Conservation (phyloP, 1,284 basidiomycete genomes). For the Thecaphora frezii region DNA sequence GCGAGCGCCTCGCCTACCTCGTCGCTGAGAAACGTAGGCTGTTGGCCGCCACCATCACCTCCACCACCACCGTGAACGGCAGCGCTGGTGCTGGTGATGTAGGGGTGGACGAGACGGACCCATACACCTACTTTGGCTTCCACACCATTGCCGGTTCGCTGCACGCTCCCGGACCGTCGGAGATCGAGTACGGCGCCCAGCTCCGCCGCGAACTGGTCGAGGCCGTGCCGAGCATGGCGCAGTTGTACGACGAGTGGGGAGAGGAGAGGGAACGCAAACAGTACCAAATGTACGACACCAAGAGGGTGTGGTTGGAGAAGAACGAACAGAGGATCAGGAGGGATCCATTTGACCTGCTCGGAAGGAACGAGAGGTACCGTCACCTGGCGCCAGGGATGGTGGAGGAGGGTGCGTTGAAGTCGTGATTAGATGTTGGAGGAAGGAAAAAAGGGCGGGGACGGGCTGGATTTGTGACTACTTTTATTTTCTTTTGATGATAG, state of each 20-base stretch:
- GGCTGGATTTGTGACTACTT: too few species aligned
- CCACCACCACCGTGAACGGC: too few species aligned
- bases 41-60: not conserved
- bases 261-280: constrained; percentile 14
- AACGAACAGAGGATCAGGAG: constrained; percentile 15
- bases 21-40: not conserved
- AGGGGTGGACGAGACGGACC: constrained; percentile 5
- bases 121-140: constrained; percentile 10
- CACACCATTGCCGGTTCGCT: constrained; percentile 11
- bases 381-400: constrained; percentile 11
- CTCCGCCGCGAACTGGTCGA: constrained; percentile 10
- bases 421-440: too few species aligned
- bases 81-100: not conserved
- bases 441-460: too few species aligned
- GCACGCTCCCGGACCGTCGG: constrained; percentile 10
- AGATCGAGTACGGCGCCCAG: constrained; percentile 15
- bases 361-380: constrained; percentile 13
- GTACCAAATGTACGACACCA: constrained; percentile 24
- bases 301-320: constrained; percentile 18
- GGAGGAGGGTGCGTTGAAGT: too few species aligned
- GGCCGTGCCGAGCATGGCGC: constrained; percentile 8
- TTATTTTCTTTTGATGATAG: too few species aligned
- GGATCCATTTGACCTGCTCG: constrained; percentile 36
- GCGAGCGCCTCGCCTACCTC: constrained; percentile 14
- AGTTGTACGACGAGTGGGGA: constrained; percentile 28